These are phyloP conservation scores for Entomophthora muscae DNA, from an alignment of 371 early-diverging fungal genomes.

Conservation along the genomic window DNA sequence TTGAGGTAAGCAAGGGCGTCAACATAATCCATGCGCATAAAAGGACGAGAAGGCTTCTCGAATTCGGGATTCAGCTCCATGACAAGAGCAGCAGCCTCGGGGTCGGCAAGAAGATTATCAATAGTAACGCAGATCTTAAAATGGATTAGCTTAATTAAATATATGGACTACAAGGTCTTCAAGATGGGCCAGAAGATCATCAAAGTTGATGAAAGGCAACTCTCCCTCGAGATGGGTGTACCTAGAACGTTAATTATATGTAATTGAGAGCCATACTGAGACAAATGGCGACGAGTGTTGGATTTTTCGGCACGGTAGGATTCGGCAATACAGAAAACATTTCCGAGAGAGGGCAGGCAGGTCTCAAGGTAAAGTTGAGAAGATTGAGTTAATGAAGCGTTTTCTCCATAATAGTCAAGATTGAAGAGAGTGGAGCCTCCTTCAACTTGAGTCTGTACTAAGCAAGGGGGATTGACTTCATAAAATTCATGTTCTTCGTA, in stretches of 20 bases:
- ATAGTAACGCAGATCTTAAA: constrained; percentile 58
- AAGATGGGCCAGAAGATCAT: constrained; percentile 74
- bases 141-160: constrained; percentile 9
- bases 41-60: constrained; percentile 70
- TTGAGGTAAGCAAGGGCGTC: constrained; percentile 96
- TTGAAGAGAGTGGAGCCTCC: constrained; percentile 97
- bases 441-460: constrained; percentile 99
- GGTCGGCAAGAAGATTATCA: constrained; percentile 59
- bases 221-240: constrained; percentile 99
- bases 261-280: constrained; percentile 35
- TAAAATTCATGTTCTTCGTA: constrained; percentile 66
- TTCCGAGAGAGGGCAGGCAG: constrained; percentile 87
- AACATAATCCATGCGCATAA: constrained; percentile 89
- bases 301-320: constrained; percentile 99
- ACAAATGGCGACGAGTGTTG: constrained; percentile 97
- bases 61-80: constrained; percentile 89
- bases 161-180: constrained; percentile 63
- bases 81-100: constrained; percentile 53
- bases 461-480: constrained; percentile 98
- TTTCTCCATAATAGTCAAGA: constrained; percentile 96
- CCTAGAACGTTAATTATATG: constrained; percentile 12
- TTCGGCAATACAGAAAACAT: constrained; percentile 95
- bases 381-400: constrained; percentile 98
- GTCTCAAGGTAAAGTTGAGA: constrained; percentile 99
- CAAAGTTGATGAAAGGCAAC: constrained; percentile 86